These are phyloP conservation scores for Pythium sukuiense DNA, from an alignment of 352 stramenopile species.

Conservation along the genomic window DNA sequence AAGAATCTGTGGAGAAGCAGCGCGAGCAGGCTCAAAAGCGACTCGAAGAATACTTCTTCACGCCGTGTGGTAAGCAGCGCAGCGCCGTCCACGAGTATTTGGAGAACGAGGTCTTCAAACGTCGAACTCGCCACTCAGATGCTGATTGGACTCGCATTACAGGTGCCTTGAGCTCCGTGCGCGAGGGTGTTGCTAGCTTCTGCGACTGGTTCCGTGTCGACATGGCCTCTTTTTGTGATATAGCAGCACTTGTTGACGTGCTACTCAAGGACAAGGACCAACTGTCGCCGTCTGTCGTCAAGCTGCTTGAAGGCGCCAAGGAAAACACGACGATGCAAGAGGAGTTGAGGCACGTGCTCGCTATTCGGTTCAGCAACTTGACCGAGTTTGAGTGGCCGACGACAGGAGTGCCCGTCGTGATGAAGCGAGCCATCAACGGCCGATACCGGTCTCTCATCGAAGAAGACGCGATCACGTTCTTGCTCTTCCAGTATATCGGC, in stretches of 20 bases:
- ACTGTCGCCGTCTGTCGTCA: slow-evolving; percentile 9
- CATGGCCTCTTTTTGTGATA: background rate
- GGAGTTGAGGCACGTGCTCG: slow-evolving; percentile 22
- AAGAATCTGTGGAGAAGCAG: slow-evolving; percentile 1
- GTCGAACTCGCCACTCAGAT: slow-evolving; percentile 6
- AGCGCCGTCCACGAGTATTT: slow-evolving; percentile 6
- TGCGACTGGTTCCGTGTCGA: slow-evolving; percentile 1
- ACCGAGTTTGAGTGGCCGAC: slow-evolving; percentile 23
- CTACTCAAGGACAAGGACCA: slow-evolving; percentile 18
- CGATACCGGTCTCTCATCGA: slow-evolving; percentile 24
- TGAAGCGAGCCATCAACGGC: slow-evolving; percentile 25
- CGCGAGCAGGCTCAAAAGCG: slow-evolving; percentile 11
- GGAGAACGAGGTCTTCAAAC: slow-evolving; percentile 15
- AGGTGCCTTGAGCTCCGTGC: background rate
- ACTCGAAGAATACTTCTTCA: slow-evolving; percentile 29
- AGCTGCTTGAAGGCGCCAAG: slow-evolving; percentile 10
- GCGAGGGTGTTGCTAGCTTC: background rate
- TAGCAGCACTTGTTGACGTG: background rate
- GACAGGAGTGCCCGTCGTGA: slow-evolving; percentile 12
- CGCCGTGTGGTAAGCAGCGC: slow-evolving; percentile 3
- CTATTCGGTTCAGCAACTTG: slow-evolving; percentile 21
- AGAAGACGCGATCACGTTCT: slow-evolving; percentile 24
- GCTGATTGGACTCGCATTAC: slow-evolving; percentile 10
- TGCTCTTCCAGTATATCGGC: slow-evolving; percentile 28
- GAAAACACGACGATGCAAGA: slow-evolving; percentile 5